Base-by-base conservation (phyloP, 805 yeast species). In the Yarrowia sp. region DNA sequence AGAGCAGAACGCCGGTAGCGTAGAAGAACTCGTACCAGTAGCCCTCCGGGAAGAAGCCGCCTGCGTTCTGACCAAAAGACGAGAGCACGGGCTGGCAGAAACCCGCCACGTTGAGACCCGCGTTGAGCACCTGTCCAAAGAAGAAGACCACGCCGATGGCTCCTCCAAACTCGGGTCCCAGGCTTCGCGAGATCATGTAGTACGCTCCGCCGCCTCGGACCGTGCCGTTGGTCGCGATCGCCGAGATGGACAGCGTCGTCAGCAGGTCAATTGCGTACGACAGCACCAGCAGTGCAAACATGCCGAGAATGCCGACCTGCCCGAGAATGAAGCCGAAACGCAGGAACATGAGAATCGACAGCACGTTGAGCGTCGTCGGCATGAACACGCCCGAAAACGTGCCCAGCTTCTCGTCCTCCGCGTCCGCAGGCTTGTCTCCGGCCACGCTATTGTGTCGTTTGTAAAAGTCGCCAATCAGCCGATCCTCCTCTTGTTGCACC, bases 161-260 rank as follows among this genome's bases (percentile, higher is more conserved):
- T 3, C 99, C 99, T 25, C 99, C 99, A 74, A 94, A 94, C 72
- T 94, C 99, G 3, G 97, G 97, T 0, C 99, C 99, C 64, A 94
- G 76, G 32, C 96, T 87, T 67, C 99, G 80, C 32, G 96, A 88
- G 64, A 94, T 90, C 97, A 94, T 94, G 69, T 91, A 94, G 72
- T 94, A 94, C 0, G 98, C 97, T 51, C 99, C 99, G 14, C 99
- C 99, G 13, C 98, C 98, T 67, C 91, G 83, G 2, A 94, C 98
- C 0, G 96, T 90, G 21, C 99, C 99, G 71, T 94, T 94, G 1
- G 99, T 94, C 1, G 97, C 90, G 64, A 94, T 94, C 0, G 99
- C 99, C 62, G 96, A 88, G 63, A 94, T 85, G 19, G 97, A 89
- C 66, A 94, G 74, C 0, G 96, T 90, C 0, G 99, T 94, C 62